Evolutionary conservation across 2,329 filamentous ascomycete species (phyloP), one percentile per base, ranked within the genome.

Genomic region (Periconia macrospinosa): DNA sequence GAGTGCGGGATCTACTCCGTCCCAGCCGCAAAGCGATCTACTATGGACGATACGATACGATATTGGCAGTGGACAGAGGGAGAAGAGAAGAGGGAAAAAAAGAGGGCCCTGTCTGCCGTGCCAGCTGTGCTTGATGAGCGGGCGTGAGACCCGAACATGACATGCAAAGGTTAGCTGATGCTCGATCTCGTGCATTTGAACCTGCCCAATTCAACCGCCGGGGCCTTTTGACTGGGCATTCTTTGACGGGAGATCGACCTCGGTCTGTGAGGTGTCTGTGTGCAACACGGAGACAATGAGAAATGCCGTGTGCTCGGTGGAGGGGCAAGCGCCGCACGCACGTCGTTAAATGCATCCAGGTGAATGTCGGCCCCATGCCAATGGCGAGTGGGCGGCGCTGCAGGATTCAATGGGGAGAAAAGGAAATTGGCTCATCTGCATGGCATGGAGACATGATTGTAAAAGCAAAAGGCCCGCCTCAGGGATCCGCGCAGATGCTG

Each of bases 191-290:
- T 55, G 46, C 53, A 54, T 54, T 33, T 13, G 37, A 48, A 54
- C 48, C 42, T 49, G 49, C 45, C 33, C 49, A 37, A n/a, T 44
- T 52, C 35, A 50, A 56, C 47, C 50, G 44, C 45, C 49, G 46
- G 18, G 18, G 50, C 54, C 45, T 20, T 13, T 19, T 27, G 27
- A 20, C 42, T 49, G 52, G 49, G 27, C 27, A 41, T 18, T 44
- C 30, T 45, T 2, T 1, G 14, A 11, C 58, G 59, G 64, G 61
- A 63, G 63, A 66, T 65, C 49, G 59, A 45, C 60, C 37, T 30
- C 30, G 47, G 45, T 40, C 37, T 47, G 45, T 46, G 42, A 18
- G 15, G 18, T 41, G n/a, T n/a, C n/a, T n/a, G n/a, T n/a, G n/a
- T n/a, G 33, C 33, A 37, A 37, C 33, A 37, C n/a, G n/a, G n/a